Evolutionary conservation across 371 early-diverging fungal genomes (phyloP).

Genomic region (Lichtheimia ramosa): DNA sequence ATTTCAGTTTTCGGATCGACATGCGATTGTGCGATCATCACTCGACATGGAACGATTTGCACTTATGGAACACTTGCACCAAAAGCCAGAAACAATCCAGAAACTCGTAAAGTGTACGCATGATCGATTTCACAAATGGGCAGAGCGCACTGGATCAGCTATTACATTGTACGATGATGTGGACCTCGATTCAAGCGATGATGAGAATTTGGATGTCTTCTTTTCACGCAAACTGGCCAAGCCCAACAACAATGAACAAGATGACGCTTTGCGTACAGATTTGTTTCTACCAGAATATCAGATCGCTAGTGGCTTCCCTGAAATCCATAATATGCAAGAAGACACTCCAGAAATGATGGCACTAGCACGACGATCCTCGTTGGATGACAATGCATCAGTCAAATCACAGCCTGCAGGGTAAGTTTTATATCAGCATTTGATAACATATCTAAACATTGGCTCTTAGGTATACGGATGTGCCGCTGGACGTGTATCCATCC

Average conservation of each 20-base stretch:
- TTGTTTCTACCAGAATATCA: conserved; percentile 59
- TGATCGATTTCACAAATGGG: conserved; percentile 37
- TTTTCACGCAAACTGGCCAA: conserved; percentile 55
- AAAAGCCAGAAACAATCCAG: conserved; percentile 31
- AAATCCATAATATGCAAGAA: conserved; percentile 28
- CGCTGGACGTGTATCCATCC: conserved; percentile 62
- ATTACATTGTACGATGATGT: conserved; percentile 45
- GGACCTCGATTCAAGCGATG: conserved; percentile 52
- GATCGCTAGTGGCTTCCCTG: conserved; percentile 53
- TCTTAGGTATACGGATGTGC: conserved; percentile 30
- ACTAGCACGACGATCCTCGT: not conserved
- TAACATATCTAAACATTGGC: not conserved
- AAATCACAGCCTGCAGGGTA: not conserved
- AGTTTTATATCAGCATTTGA: too few relatives aligned
- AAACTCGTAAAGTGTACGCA: conserved; percentile 30
- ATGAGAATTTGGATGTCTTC: conserved; percentile 54
- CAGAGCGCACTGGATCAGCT: conserved; percentile 27
- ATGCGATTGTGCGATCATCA: conserved; percentile 48
- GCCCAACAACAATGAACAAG: conserved; percentile 33
- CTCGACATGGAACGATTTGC: conserved; percentile 59
- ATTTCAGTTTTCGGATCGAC: conserved; percentile 53
- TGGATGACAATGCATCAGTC: not conserved
- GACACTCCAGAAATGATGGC: not conserved
- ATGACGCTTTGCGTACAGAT: conserved; percentile 39
- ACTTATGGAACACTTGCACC: conserved; percentile 52